Evolutionary conservation across 345 rosid species (phyloP).

Genomic region (Noccaea bulbosa): DNA sequence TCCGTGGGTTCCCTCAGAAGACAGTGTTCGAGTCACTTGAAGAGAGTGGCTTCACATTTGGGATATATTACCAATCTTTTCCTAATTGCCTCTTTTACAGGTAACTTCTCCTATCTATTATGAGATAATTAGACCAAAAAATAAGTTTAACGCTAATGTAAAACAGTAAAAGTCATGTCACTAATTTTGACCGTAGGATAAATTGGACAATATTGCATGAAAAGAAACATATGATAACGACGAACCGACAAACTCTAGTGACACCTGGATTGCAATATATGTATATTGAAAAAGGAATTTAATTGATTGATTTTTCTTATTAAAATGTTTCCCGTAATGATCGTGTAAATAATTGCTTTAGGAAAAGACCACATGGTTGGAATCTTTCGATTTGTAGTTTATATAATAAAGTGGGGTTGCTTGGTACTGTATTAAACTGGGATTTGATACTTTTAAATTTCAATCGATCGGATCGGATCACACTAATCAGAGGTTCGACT

Average conservation of each 20-base stretch:
- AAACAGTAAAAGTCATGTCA: not conserved
- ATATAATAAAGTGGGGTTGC: constrained; percentile 1
- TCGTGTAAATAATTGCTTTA: constrained; percentile 7
- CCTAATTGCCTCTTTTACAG: constrained; percentile 66
- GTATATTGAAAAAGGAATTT: not conserved
- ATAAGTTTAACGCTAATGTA: not conserved
- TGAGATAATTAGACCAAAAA: not conserved
- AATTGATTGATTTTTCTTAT: not conserved
- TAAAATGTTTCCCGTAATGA: not conserved
- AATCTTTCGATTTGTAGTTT: constrained; percentile 11
- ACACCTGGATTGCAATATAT: constrained; percentile 25
- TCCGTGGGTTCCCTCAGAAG: constrained; percentile 70
- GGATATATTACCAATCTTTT: constrained; percentile 63
- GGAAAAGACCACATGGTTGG: not conserved
- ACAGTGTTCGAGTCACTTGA: constrained; percentile 74
- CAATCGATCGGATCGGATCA: not conserved
- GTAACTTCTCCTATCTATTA: constrained; percentile 34
- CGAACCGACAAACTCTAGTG: not conserved
- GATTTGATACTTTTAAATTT: too few relatives aligned
- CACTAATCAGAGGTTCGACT: not conserved
- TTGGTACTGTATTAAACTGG: not conserved
- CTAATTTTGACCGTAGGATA: not conserved
- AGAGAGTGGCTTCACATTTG: constrained; percentile 59
- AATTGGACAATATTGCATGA: not conserved
- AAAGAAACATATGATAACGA: constrained; percentile 18